Evolutionary conservation across 169 alveolate genomes (phyloP), one percentile per base, ranked within the genome.

Genomic region (Plasmodium vivax): DNA sequence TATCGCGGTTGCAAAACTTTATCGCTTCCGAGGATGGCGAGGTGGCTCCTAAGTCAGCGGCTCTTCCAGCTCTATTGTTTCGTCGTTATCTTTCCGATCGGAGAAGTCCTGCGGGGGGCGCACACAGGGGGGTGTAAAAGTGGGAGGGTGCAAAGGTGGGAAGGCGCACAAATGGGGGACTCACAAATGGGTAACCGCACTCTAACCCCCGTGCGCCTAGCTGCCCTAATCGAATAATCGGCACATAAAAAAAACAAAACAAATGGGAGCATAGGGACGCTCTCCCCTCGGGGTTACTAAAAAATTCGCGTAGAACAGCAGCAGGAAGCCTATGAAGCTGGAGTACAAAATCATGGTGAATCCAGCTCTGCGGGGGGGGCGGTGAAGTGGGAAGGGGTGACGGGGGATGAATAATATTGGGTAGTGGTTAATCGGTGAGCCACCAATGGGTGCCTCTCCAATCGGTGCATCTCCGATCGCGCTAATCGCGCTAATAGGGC

Each of bases 281-380:
- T 71, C 72, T 16, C n/a, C 14, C 79, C 8, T 19, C 16, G 10
- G 16, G 62, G 14, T 81, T 83, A 95, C 96, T 90, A 95, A 92
- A 71, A 93, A 84, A 81, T 95, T 95, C 34, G 97, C 97, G 43
- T 85, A 82, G 1, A 94, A 84, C 32, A 95, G 74, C 43, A 95
- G 75, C n/a, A 84, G 75, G 45, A 95, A 95, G 36, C 97, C 97
- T 41, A 94, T 90, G 34, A 62, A 84, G 62, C 96, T 92, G 45
- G 94, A 90, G 71, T 93, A 93, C 19, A 95, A 58, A 79, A 95
- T 95, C 95, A 94, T 90, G 41, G 95, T 83, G 77, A 94, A 95
- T 2, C 97, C 97, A 45, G 96, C 90, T 45, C 97, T 95, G 95
- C 84, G 34, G 8, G 81, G 41, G 34, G 38, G 82, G 32, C 14